phyloP scores from a whole-genome alignment of 2,329 filamentous ascomycete species.

The Chrysosporium keratinophilum region DNA sequence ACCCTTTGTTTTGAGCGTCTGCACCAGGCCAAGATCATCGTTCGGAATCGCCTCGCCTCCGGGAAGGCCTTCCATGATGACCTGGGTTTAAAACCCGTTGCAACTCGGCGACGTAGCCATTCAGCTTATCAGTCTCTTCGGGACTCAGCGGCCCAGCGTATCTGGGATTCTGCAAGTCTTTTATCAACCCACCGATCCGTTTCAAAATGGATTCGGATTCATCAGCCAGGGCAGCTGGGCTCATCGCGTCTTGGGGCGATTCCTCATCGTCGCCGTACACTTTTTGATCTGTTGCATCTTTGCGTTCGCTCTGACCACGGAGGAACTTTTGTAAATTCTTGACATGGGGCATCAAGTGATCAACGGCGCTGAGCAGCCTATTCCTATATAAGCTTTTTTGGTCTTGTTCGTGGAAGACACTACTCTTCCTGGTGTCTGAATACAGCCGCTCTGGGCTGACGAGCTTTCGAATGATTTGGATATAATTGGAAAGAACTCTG shows the following conservation, averaged over 20 bases:
- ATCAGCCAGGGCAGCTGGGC: slow-evolving; percentile 1
- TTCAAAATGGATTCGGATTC: neutral
- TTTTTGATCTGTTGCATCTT: neutral
- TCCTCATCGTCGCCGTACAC: slow-evolving; percentile 2
- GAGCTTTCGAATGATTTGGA: slow-evolving; percentile 8
- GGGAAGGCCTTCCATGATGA: neutral
- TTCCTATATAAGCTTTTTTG: neutral
- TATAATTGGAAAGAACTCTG: slow-evolving; percentile 2
- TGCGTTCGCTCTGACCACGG: neutral
- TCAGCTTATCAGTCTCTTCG: neutral
- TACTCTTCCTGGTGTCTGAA: neutral
- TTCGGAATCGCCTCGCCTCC: neutral
- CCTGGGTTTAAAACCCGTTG: neutral
- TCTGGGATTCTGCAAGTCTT: neutral
- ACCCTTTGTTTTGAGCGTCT: neutral
- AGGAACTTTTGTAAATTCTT: slow-evolving; percentile 6
- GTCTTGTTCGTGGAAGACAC: neutral
- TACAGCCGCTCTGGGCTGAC: neutral
- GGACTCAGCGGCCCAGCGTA: neutral
- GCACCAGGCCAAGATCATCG: neutral
- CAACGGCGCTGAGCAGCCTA: slow-evolving; percentile 3
- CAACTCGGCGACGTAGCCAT: neutral
- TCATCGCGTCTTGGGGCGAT: neutral
- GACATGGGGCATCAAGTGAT: slow-evolving; percentile 1
- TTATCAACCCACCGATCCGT: slow-evolving; percentile 4